phyloP scores from a whole-genome alignment of 2,329 filamentous ascomycete genomes.

The Periglandula ipomoeae region DNA sequence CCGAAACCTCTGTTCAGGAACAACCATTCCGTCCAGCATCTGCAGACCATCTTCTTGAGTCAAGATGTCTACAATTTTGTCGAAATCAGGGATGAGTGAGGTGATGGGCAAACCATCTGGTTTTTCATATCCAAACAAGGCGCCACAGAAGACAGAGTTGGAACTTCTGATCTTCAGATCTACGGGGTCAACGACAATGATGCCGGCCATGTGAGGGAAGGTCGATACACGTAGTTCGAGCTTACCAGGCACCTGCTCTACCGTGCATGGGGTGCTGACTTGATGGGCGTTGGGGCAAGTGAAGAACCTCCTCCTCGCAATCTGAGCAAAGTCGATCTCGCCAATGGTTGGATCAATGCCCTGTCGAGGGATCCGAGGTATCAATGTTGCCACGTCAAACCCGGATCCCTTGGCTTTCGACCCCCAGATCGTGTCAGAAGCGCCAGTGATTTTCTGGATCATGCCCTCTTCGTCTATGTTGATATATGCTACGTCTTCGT shows the following conservation, averaged over 20 bases:
- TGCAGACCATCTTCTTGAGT: constrained; percentile 79
- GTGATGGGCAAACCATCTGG: constrained; percentile 74
- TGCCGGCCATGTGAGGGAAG: constrained; percentile 94
- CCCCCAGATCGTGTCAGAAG: constrained; percentile 81
- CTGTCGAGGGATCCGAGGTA: constrained; percentile 74
- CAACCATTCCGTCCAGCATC: constrained; percentile 86
- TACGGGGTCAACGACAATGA: constrained; percentile 79
- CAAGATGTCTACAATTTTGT: constrained; percentile 70
- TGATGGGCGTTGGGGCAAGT: constrained; percentile 71
- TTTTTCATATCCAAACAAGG: constrained; percentile 80
- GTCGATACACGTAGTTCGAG: constrained; percentile 78
- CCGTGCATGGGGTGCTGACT: constrained; percentile 74
- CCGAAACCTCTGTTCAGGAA: constrained; percentile 92
- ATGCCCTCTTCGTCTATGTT: constrained; percentile 68
- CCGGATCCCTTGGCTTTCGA: constrained; percentile 56
- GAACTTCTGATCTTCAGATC: constrained; percentile 78
- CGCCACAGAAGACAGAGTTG: constrained; percentile 88
- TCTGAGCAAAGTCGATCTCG: constrained; percentile 68
- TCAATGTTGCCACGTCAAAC: constrained; percentile 65
- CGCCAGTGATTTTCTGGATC: constrained; percentile 62
- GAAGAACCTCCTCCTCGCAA: constrained; percentile 66
- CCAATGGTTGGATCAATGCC: constrained; percentile 60
- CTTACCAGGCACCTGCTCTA: constrained; percentile 62
- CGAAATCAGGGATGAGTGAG: constrained; percentile 77
- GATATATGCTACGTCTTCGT: constrained; percentile 79